Evolutionary conservation across 768 basidiomycete genomes (phyloP).

Genomic region (Amanita fuliginea): DNA sequence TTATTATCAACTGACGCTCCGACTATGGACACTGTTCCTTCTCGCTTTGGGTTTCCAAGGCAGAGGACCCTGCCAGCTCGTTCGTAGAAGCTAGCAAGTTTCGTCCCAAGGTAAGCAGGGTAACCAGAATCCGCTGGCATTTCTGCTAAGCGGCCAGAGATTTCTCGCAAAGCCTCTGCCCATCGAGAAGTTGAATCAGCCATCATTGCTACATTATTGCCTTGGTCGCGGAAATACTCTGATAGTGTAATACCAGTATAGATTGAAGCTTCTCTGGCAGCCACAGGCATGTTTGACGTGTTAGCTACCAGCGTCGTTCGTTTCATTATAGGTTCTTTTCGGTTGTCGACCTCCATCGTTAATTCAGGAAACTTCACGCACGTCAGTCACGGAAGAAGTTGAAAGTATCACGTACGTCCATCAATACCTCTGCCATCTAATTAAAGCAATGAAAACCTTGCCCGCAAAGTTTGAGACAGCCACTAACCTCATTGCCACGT

Average conservation of each 20-base stretch:
- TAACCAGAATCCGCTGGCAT: conserved; percentile 99
- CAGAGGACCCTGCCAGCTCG: conserved; percentile 94
- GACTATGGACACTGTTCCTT: conserved; percentile 96
- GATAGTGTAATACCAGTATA: conserved; percentile 99
- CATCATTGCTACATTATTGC: conserved; percentile 98
- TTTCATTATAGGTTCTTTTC: conserved; percentile 99
- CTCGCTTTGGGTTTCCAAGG: conserved; percentile 76
- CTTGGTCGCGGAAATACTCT: conserved; percentile 99
- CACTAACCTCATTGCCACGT: conserved; percentile 84
- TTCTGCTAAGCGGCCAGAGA: conserved; percentile 96
- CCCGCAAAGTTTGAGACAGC: background rate
- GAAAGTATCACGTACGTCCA: conserved; percentile 53
- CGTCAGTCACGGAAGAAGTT: conserved; percentile 1
- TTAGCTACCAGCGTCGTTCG: conserved; percentile 98
- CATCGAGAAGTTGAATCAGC: conserved; percentile 98
- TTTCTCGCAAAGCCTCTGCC: conserved; percentile 99
- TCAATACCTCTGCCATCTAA: conserved; percentile 96
- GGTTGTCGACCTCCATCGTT: conserved; percentile 83
- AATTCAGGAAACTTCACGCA: conserved; percentile 68
- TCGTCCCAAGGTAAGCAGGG: conserved; percentile 93
- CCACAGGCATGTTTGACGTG: conserved; percentile 99
- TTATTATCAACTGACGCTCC: conserved; percentile 68
- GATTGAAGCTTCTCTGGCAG: conserved; percentile 97
- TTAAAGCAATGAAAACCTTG: conserved; percentile 6
- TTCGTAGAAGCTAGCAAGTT: conserved; percentile 97